Conservation (phyloP, 192 early-diverging fungal genomes). For the Geranomyces variabilis region DNA sequence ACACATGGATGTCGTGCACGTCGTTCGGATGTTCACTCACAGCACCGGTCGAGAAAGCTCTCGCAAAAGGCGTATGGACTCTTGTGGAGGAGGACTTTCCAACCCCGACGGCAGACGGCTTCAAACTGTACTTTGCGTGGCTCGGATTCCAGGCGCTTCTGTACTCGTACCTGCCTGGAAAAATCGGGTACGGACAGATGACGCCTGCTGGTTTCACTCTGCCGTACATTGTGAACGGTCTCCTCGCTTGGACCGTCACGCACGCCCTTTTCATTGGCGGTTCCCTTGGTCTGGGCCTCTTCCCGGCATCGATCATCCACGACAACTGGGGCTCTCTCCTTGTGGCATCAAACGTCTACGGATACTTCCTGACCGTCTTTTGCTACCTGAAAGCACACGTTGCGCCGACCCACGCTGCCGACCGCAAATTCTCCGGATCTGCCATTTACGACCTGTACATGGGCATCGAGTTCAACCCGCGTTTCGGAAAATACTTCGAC, state of each 20-base stretch:
- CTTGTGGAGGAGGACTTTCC: constrained; percentile 45
- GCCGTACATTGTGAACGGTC: constrained; percentile 79
- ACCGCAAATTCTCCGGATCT: constrained; percentile 78
- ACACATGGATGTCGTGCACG: constrained; percentile 70
- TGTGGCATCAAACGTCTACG: constrained; percentile 74
- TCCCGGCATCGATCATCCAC: constrained; percentile 67
- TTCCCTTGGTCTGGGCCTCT: constrained; percentile 65
- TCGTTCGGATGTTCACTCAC: constrained; percentile 67
- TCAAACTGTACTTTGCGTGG: constrained; percentile 66
- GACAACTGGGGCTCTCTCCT: constrained; percentile 77
- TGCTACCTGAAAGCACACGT: constrained; percentile 70
- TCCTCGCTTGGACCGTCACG: constrained; percentile 72
- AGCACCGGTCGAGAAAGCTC: constrained; percentile 49
- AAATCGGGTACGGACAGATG: constrained; percentile 75
- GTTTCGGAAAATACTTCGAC: constrained; percentile 74
- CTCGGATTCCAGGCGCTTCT: constrained; percentile 69
- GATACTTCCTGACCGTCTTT: constrained; percentile 76
- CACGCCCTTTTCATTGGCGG: constrained; percentile 68
- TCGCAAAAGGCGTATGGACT: constrained; percentile 14
- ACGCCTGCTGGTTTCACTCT: constrained; percentile 76
- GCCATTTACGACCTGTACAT: constrained; percentile 75
- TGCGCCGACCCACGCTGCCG: constrained; percentile 72
- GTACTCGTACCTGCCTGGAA: constrained; percentile 68
- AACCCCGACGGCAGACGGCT: constrained; percentile 51
- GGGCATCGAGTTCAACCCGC: constrained; percentile 84